A percentile compares a stretch with the other conserved stretches of the same genome.
phyloP scores from a whole-genome alignment of 768 basidiomycete species.

The Auriscalpium vulgare region DNA sequence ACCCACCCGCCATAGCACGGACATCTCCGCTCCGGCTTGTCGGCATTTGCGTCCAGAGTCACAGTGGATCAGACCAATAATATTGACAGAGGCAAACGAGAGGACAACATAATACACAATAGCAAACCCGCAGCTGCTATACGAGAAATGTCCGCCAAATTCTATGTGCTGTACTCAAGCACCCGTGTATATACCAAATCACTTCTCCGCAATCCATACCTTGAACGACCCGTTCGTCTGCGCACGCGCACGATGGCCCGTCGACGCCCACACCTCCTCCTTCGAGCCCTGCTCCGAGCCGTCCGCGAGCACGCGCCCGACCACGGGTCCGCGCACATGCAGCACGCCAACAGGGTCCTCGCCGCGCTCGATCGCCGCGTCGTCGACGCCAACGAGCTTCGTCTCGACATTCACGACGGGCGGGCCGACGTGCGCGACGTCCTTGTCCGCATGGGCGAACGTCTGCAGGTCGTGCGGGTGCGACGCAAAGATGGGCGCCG shows the following conservation, averaged over 20 bases:
- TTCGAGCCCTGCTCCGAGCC: conserved; percentile 15
- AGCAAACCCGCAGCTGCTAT: too few relatives aligned
- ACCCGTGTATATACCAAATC: not conserved
- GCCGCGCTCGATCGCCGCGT: conserved; percentile 55
- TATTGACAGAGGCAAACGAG: too few relatives aligned
- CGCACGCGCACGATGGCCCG: conserved; percentile 25
- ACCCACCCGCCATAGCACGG: not conserved
- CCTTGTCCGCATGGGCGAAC: conserved; percentile 35
- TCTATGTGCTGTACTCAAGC: too few relatives aligned
- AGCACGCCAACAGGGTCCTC: conserved; percentile 58
- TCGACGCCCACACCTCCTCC: conserved; percentile 22
- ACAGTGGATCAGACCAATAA: too few relatives aligned
- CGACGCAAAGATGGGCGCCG: conserved; percentile 74
- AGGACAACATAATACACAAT: too few relatives aligned
- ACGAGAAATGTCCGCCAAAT: too few relatives aligned
- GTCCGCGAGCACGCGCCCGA: conserved; percentile 45
- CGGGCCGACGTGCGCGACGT: conserved; percentile 55
- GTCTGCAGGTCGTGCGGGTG: conserved; percentile 84
- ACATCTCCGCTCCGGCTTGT: not conserved
- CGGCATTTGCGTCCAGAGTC: too few relatives aligned
- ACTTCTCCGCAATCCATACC: conserved; percentile 12
- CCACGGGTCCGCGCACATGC: conserved; percentile 62
- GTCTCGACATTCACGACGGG: conserved; percentile 83
- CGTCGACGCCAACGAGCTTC: conserved; percentile 64
- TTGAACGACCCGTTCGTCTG: conserved; percentile 30